Percentiles rank a stretch among this genome's conserved stretches.
Evolutionary conservation across 2,329 filamentous ascomycete species (phyloP).

Genomic region (Ophiostoma himal-ulmi): DNA sequence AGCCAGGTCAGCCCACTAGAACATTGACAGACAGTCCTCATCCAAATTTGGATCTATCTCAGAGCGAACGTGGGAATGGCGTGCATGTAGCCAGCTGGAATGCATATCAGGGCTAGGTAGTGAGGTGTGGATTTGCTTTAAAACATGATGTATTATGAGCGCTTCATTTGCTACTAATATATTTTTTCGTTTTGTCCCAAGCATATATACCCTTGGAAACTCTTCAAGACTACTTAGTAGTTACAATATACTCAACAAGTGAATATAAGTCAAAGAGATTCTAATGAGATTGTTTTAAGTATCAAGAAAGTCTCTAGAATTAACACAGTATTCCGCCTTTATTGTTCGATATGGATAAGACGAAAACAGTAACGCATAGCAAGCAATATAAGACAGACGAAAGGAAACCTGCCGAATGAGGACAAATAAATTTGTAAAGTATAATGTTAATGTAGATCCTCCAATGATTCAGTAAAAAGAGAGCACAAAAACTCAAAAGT

Average conservation of each 20-base stretch:
- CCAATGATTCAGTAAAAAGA: not conserved
- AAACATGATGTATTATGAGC: not conserved
- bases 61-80: constrained; percentile 16
- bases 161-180: not conserved
- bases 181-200: not conserved
- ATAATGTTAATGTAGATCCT: not conserved
- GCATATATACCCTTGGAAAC: not conserved
- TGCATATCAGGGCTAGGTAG: constrained; percentile 14
- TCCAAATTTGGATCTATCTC: constrained; percentile 23
- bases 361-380: no score
- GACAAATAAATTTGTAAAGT: not conserved
- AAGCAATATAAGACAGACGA: no score
- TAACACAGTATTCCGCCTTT: no score
- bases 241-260: no score
- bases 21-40: constrained; percentile 7
- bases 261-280: no score
- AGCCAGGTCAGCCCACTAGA: not conserved
- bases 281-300: no score
- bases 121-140: not conserved
- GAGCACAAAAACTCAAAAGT: not conserved
- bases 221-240: not conserved
- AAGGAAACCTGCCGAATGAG: not conserved
- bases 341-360: no score
- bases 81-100: constrained; percentile 25
- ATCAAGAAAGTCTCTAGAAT: no score